phyloP scores from a whole-genome alignment of 257 asterid genomes.

The Ocimum tenuiflorum region DNA sequence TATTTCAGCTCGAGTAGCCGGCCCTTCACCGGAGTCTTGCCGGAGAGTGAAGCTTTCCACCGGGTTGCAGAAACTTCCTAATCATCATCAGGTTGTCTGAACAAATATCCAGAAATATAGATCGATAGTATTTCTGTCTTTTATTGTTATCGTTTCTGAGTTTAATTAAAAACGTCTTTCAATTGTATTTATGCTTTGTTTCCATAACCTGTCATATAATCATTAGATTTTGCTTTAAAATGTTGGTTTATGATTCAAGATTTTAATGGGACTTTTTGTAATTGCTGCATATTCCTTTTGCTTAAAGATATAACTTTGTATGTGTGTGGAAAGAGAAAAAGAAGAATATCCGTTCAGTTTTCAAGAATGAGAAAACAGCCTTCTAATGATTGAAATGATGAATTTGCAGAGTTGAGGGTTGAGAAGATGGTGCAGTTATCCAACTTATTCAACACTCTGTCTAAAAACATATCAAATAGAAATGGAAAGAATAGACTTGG shows the following conservation, averaged over 20 bases:
- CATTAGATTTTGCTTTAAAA: background rate
- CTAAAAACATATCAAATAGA: slow-evolving; percentile 38
- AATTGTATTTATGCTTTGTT: background rate
- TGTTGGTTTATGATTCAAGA: background rate
- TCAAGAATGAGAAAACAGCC: too few relatives aligned
- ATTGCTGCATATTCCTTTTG: background rate
- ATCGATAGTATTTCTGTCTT: slow-evolving; percentile 12
- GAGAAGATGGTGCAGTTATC: slow-evolving; percentile 59
- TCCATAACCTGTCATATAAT: background rate
- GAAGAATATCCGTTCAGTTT: background rate
- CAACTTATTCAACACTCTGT: slow-evolving; percentile 42
- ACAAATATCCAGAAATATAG: background rate
- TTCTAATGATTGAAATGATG: background rate
- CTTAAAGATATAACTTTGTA: background rate
- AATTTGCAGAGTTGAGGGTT: slow-evolving; percentile 9
- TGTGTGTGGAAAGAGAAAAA: background rate
- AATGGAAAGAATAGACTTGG: slow-evolving; percentile 38
- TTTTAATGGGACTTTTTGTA: background rate
- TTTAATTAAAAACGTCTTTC: background rate
- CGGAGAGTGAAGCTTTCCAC: slow-evolving; percentile 24
- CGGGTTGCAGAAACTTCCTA: slow-evolving; percentile 5
- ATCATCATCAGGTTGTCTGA: background rate
- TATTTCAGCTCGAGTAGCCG: slow-evolving; percentile 19
- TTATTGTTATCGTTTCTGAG: background rate
- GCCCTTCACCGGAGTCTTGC: slow-evolving; percentile 22